Evolutionary conservation across 208 protist genomes (phyloP).

Genomic region (Wallacemonas sp.): DNA sequence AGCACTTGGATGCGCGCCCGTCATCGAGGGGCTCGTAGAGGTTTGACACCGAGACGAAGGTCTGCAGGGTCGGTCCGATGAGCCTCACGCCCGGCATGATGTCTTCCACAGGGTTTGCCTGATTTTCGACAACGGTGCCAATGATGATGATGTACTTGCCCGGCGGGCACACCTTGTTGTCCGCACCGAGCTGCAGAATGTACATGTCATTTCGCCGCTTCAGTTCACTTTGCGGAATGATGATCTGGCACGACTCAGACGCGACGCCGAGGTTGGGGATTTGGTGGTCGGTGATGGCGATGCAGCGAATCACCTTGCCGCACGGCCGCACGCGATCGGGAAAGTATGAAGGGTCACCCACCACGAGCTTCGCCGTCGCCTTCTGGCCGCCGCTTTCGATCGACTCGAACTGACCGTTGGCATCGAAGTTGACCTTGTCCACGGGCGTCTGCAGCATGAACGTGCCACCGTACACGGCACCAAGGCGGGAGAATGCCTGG

Average conservation of each 20-base stretch:
- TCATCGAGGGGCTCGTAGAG: constrained; percentile 92
- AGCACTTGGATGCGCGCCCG: constrained; percentile 88
- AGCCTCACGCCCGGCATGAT: constrained; percentile 92
- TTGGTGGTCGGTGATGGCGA: constrained; percentile 97
- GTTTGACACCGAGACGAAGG: constrained; percentile 89
- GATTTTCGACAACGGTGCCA: constrained; percentile 96
- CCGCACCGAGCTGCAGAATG: constrained; percentile 91
- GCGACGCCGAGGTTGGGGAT: constrained; percentile 78
- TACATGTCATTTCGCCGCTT: constrained; percentile 98
- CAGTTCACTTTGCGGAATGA: constrained; percentile 97
- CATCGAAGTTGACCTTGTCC: constrained; percentile 95
- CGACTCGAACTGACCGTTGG: constrained; percentile 92
- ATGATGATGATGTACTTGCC: constrained; percentile 98
- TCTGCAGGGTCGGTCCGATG: constrained; percentile 90
- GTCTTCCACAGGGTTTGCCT: constrained; percentile 91
- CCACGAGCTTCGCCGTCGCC: constrained; percentile 93
- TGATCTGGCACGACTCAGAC: constrained; percentile 95
- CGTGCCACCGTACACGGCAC: constrained; percentile 95
- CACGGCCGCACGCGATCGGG: constrained; percentile 90
- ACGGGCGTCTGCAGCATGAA: constrained; percentile 99
- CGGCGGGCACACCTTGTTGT: constrained; percentile 96
- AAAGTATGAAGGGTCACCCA: constrained; percentile 99
- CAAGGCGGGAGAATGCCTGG: constrained; percentile 97
- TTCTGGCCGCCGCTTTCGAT: constrained; percentile 88
- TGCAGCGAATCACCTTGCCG: constrained; percentile 96